Evolutionary conservation across 371 early-diverging fungal genomes (phyloP), one percentile per base, ranked within the genome.

Genomic region (Umbelopsis sp.): DNA sequence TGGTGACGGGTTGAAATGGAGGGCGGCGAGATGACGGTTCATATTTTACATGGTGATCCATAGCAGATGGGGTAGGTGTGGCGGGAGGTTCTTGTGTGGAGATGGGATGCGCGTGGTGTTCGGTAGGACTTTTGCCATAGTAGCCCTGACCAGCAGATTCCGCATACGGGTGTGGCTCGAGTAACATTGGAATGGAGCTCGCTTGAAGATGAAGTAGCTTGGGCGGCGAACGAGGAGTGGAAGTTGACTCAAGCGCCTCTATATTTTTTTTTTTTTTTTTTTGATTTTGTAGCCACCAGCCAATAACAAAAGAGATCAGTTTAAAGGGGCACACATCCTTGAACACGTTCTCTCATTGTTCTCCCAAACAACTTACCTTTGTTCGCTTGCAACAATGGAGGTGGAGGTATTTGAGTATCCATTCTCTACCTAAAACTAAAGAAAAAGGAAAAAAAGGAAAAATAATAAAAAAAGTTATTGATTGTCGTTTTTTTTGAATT

Each of bases 41-140:
- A 35, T 57, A 57, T 57, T 57, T 57, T 29, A 57, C 35, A 18
- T 24, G 37, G 35, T 57, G 35, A 14, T 41, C 48, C 48, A 48
- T 35, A 4, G 57, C 29, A 57, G 57, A 57, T 57, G 57, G 57
- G n/a, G 57, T 57, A 29, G 57, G 57, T 35, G 57, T 57, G 57
- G 57, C 57, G 29, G 57, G 57, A 14, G 57, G 57, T 35, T 57
- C 35, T 8, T 29, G 57, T 18, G 29, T 35, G n/a, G 29, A 35
- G 35, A 35, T 35, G 57, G 35, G 35, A 29, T 57, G 57, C 57
- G 57, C 57, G 57, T 57, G 29, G 35, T 57, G 22, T 29, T 57
- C 57, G 35, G 57, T 35, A 16, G 57, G 35, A 35, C 48, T 35
- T 35, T 57, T 57, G 10, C 11, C 10, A 57, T 57, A 57, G 29